Evolutionary conservation across 2,329 filamentous ascomycete genomes (phyloP).

Genomic region (Phoma sp.): DNA sequence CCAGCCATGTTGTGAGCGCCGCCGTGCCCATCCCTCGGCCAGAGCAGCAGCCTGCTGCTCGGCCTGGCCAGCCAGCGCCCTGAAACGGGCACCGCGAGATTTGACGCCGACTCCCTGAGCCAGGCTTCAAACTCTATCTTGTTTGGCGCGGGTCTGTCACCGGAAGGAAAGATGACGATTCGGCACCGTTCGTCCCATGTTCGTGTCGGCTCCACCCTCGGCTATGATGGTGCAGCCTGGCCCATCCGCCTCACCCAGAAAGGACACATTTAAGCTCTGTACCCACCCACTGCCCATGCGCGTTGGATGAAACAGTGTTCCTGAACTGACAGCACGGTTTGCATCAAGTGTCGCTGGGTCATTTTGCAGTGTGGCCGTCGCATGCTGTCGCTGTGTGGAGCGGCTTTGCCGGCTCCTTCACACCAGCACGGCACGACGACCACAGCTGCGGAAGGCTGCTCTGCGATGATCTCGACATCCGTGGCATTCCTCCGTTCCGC

Average conservation of each 20-base stretch:
- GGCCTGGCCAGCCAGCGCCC: not conserved
- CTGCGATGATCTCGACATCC: not conserved
- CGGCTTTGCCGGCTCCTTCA: not conserved
- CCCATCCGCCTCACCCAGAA: constrained; percentile 26
- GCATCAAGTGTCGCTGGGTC: constrained; percentile 3
- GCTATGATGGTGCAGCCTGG: constrained; percentile 9
- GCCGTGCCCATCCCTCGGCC: not conserved
- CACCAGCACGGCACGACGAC: not conserved
- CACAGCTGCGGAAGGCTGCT: not conserved
- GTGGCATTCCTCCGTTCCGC: constrained; percentile 11
- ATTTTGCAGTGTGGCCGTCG: not conserved
- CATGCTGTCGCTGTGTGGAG: not conserved
- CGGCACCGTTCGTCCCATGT: constrained; percentile 33
- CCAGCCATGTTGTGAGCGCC: not conserved
- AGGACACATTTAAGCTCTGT: constrained; percentile 23
- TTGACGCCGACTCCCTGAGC: constrained; percentile 11
- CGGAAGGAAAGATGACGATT: constrained; percentile 30
- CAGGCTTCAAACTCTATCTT: constrained; percentile 11
- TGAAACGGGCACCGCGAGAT: constrained; percentile 10
- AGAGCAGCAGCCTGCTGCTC: not conserved
- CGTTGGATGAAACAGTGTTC: constrained; percentile 11
- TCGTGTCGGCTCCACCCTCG: constrained; percentile 31
- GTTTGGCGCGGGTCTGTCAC: constrained; percentile 24
- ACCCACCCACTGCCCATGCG: constrained; percentile 9
- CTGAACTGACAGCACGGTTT: constrained; percentile 11